Evolutionary conservation across 768 basidiomycete species (phyloP), one percentile per base, ranked within the genome.

Genomic region (Tephrocybe rancida): DNA sequence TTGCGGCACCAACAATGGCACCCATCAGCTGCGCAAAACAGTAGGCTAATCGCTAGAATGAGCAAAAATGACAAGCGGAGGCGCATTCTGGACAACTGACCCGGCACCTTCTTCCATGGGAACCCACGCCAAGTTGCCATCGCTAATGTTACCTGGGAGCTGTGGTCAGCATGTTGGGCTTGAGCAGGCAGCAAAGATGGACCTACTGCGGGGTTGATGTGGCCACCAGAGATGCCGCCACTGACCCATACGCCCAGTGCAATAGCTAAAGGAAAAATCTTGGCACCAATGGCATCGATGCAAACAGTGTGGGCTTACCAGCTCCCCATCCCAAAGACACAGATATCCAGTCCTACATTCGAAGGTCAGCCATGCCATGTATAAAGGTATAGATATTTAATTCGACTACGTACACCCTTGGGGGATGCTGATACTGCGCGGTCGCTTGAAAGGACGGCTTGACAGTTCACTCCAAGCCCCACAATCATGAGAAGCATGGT

Each of bases 71-170:
- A 22, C 13, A 34, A 30, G 19, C 5, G 16, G 5, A 8, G 19
- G 2, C 27, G 14, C n/a, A n/a, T 27, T 16, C 6, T 14, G 5
- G 22, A 13, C 26, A 3, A 44, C 68, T 43, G 52, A 73, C 60
- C 70, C 1, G 88, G 88, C 0, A 87, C 87, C 62, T 89, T 89
- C 59, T 76, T 78, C 82, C 85, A 84, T 1, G 87, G 86, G 67
- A 89, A 88, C 52, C 73, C 74, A 51, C 87, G 83, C 68, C 82
- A 80, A 11, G 80, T 73, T 10, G 83, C 85, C 42, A 87, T 59
- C 19, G 81, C 75, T 48, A 89, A 69, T n/a, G 87, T 89, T 19
- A 88, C 75, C 81, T 82, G 39, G 18, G 26, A 22, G 26, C 2
- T 30, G 50, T n/a, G 45, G 48, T 52, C 29, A 53, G 50, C 43